Percentiles rank a stretch among this genome's conserved stretches.
phyloP scores from a whole-genome alignment of 208 protist genomes.

The Trypanosoma cruzi region DNA sequence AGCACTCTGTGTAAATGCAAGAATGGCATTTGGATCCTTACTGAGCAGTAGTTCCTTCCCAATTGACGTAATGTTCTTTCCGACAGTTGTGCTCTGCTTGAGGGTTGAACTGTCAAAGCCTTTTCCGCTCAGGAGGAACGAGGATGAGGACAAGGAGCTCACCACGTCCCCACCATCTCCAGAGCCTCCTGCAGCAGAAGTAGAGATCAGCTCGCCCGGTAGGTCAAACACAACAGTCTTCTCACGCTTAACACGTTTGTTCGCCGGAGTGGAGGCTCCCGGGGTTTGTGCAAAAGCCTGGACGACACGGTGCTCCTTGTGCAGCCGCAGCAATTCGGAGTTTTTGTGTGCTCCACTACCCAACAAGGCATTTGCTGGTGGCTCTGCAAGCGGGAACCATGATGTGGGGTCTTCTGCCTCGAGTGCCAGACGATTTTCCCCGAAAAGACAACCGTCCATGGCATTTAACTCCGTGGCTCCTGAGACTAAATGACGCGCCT shows the following conservation, averaged over 20 bases:
- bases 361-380: slow-evolving; percentile 28
- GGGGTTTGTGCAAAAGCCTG: not conserved
- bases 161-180: slow-evolving; percentile 11
- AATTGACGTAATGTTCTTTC: slow-evolving; percentile 70
- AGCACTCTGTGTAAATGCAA: slow-evolving; percentile 64
- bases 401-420: slow-evolving; percentile 72
- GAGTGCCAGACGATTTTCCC: slow-evolving; percentile 64
- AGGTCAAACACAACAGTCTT: slow-evolving; percentile 70
- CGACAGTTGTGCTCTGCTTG: slow-evolving; percentile 61
- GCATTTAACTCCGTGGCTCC: slow-evolving; percentile 65
- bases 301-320: slow-evolving; percentile 60
- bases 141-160: slow-evolving; percentile 5
- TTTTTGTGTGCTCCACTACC: slow-evolving; percentile 31
- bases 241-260: slow-evolving; percentile 56
- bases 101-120: slow-evolving; percentile 41
- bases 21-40: slow-evolving; percentile 57
- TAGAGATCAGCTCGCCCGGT: slow-evolving; percentile 23
- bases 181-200: slow-evolving; percentile 4
- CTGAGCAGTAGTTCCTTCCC: slow-evolving; percentile 76
- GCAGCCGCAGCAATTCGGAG: slow-evolving; percentile 60
- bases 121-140: slow-evolving; percentile 8
- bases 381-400: slow-evolving; percentile 75
- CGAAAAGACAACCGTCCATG: slow-evolving; percentile 54
- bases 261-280: slow-evolving; percentile 7
- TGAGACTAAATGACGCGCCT: slow-evolving; percentile 60